These are phyloP conservation scores for Solanum rostratum DNA, from an alignment of 257 asterid species.

Conservation along the genomic window DNA sequence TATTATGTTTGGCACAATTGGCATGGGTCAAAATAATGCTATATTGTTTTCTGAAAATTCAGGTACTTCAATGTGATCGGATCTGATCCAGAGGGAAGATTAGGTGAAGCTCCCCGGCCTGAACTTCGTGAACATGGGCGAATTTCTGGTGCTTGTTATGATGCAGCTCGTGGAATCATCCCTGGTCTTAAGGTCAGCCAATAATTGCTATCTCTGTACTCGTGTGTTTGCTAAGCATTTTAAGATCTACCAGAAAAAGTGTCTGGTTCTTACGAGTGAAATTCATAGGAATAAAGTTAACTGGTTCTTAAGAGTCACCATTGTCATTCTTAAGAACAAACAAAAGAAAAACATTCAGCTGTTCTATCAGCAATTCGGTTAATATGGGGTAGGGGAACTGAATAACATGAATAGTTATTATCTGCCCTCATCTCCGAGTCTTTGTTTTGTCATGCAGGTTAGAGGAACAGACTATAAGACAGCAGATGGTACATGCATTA, in stretches of 20 bases:
- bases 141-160: conserved; percentile 89
- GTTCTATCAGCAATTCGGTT: not conserved
- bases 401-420: not conserved
- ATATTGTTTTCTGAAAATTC: conserved; percentile 6
- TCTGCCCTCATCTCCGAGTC: not conserved
- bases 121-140: conserved; percentile 90
- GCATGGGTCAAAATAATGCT: not conserved
- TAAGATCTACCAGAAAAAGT: not conserved
- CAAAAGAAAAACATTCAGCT: not conserved
- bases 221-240: not conserved
- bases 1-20: not conserved
- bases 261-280: not conserved
- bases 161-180: conserved; percentile 86
- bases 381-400: not conserved
- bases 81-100: conserved; percentile 88
- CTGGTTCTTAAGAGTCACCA: not conserved
- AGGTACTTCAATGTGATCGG: conserved; percentile 43
- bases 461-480: conserved; percentile 84
- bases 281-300: not conserved
- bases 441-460: conserved; percentile 34
- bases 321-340: not conserved
- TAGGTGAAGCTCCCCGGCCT: conserved; percentile 93
- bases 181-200: conserved; percentile 65
- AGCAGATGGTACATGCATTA: conserved; percentile 71
- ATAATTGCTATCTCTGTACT: not conserved